A percentile compares a stretch with the other conserved stretches of the same genome.
Conservation (phyloP, 1,284 basidiomycete genomes). For the Mycosarcoma maydis region DNA sequence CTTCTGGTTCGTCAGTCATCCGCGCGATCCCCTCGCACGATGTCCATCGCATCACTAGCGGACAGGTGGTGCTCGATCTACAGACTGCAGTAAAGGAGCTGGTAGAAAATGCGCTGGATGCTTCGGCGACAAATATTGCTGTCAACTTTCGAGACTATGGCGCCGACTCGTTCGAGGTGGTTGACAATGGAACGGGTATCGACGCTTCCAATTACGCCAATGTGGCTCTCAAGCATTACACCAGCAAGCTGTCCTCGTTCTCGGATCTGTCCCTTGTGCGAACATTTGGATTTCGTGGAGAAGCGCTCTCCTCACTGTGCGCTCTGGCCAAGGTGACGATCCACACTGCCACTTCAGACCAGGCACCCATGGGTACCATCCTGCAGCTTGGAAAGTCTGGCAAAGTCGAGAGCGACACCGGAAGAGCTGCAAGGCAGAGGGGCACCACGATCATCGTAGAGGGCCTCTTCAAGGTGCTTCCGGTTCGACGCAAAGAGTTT, state of each 20-base stretch:
- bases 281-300: conserved; percentile 95
- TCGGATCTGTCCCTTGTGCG: conserved; percentile 78
- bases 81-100: conserved; percentile 94
- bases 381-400: conserved; percentile 54
- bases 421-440: conserved; percentile 77
- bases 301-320: conserved; percentile 92
- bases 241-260: conserved; percentile 86
- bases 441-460: conserved; percentile 85
- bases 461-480: conserved; percentile 81
- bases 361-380: conserved; percentile 63
- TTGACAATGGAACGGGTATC: conserved; percentile 93
- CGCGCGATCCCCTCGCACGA: conserved; percentile 49
- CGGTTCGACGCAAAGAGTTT: conserved; percentile 91
- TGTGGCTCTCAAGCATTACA: conserved; percentile 87
- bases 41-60: conserved; percentile 76
- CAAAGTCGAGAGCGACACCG: conserved; percentile 47
- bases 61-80: conserved; percentile 93
- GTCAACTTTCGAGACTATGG: conserved; percentile 91
- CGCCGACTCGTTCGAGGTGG: conserved; percentile 83
- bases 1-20: conserved; percentile 26
- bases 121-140: conserved; percentile 86
- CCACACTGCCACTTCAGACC: conserved; percentile 56
- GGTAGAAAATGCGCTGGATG: conserved; percentile 94
- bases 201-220: conserved; percentile 76
- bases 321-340: conserved; percentile 75